Evolutionary conservation across 1,284 basidiomycete genomes (phyloP).

Genomic region (Leccinum griseonigrum): DNA sequence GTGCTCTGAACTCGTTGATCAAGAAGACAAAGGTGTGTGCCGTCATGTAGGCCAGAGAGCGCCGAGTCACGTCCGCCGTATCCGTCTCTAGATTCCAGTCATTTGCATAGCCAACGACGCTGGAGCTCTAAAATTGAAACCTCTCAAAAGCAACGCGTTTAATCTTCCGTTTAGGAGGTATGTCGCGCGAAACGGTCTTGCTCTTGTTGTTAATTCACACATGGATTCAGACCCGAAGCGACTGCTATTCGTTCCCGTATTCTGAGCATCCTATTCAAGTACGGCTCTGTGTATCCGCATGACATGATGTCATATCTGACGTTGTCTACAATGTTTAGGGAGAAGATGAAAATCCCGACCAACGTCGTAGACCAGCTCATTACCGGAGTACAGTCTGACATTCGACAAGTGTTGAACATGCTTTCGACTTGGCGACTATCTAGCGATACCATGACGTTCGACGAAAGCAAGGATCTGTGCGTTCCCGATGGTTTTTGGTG

Average conservation of each 20-base stretch:
- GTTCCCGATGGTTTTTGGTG: constrained; percentile 29
- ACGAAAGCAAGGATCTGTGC: constrained; percentile 87
- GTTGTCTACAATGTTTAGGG: constrained; percentile 45
- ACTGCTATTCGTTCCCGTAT: constrained; percentile 79
- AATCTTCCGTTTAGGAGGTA: constrained; percentile 78
- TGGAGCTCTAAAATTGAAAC: constrained; percentile 87
- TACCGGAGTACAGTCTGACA: constrained; percentile 87
- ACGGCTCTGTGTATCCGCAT: constrained; percentile 22
- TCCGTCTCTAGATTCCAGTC: constrained; percentile 74
- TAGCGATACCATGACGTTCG: constrained; percentile 78
- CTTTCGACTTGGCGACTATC: constrained; percentile 93
- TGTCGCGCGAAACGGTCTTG: constrained; percentile 15
- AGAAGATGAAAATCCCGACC: constrained; percentile 88
- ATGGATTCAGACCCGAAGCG: constrained; percentile 64
- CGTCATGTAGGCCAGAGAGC: background rate
- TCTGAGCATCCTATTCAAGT: constrained; percentile 89
- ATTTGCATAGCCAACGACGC: constrained; percentile 98
- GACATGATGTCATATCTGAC: background rate
- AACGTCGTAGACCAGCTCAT: constrained; percentile 94
- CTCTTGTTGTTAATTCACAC: constrained; percentile 5
- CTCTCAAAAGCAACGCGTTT: constrained; percentile 74
- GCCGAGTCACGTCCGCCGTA: background rate
- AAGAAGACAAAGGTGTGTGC: constrained; percentile 84
- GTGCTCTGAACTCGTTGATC: constrained; percentile 88
- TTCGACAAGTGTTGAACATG: constrained; percentile 97